Evolutionary conservation across 2,329 filamentous ascomycete species (phyloP), one percentile per base, ranked within the genome.

Genomic region (Pezicula radicicola): DNA sequence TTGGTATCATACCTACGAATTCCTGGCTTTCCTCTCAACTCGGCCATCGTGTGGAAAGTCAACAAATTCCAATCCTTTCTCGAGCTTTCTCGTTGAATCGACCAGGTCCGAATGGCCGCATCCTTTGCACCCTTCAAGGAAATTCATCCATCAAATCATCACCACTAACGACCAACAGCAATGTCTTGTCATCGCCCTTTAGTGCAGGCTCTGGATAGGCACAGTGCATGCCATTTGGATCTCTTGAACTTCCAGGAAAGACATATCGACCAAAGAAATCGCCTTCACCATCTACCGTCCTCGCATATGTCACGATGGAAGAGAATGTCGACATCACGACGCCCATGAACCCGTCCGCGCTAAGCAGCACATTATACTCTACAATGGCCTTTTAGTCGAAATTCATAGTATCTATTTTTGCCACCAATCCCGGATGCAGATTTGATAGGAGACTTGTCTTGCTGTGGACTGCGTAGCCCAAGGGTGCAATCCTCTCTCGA

Each of bases 301-400:
- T 55, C 5, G 55, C 55, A 53, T 54, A 62, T 16, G 60, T 55
- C 33, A 62, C 47, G 12, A 60, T 35, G 13, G 51, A 53, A 9
- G 58, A 60, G 47, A 63, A 53, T 7, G 55, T 55, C 15, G 58
- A 61, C 55, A 59, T 59, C 8, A 53, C 35, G 2, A 61, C 21
- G 4, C 61, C 60, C 16, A 62, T 27, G 8, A 55, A 63, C 16
- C 55, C 47, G 16, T 54, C 49, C 15, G 60, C 55, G 16, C 50
- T 39, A 3, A 61, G 45, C 21, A 62, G 51, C 7, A 51, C 54
- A 30, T 57, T 48, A 21, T 61, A 61, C 10, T 63, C 60, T 13
- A 61, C 50, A 27, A 62, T 54, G 4, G 55, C 60, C 40, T 53
- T 55, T 9, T 48, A 37, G 27, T 62, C 61, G 41, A 63, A 63